Conservation (phyloP, 2,329 filamentous ascomycete genomes). For the Rosellinia necatrix region DNA sequence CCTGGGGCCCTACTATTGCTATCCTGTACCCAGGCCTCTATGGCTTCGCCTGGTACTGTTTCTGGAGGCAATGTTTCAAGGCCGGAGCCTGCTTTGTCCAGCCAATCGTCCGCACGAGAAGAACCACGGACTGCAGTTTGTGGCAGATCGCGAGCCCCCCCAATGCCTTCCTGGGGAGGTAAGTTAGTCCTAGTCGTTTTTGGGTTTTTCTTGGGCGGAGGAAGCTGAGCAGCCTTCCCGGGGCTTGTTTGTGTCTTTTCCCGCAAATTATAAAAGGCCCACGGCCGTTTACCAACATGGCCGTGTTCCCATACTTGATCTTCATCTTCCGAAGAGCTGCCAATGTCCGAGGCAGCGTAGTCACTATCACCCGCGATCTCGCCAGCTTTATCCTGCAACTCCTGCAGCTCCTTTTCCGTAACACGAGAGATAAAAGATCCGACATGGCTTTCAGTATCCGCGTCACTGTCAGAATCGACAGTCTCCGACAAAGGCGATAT, state of each 20-base stretch:
- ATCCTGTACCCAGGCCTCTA: not conserved
- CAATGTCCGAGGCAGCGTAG: constrained; percentile 29
- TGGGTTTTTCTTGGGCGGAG: not conserved
- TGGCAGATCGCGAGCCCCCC: constrained; percentile 14
- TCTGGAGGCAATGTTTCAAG: not conserved
- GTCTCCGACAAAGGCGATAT: constrained; percentile 1
- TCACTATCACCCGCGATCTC: constrained; percentile 37
- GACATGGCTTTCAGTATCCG: not conserved
- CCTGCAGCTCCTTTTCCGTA: constrained; percentile 27
- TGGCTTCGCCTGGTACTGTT: not conserved
- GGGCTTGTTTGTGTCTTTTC: constrained; percentile 2
- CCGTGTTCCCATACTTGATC: constrained; percentile 21
- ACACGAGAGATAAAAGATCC: constrained; percentile 14
- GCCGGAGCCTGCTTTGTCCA: not conserved
- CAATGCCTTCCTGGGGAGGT: constrained; percentile 5
- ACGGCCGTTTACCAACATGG: constrained; percentile 21
- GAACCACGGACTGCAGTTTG: not conserved
- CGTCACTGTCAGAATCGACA: not conserved
- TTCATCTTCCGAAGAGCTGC: constrained; percentile 24
- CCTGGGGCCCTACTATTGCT: not conserved
- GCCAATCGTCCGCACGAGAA: too few species aligned
- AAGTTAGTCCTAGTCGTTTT: not conserved
- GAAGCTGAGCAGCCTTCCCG: not conserved
- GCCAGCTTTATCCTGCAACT: constrained; percentile 29
- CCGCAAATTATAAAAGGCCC: constrained; percentile 34